Evolutionary conservation across 1,139 yeast genomes (phyloP).

Genomic region (Sporopachydermia cereana): DNA sequence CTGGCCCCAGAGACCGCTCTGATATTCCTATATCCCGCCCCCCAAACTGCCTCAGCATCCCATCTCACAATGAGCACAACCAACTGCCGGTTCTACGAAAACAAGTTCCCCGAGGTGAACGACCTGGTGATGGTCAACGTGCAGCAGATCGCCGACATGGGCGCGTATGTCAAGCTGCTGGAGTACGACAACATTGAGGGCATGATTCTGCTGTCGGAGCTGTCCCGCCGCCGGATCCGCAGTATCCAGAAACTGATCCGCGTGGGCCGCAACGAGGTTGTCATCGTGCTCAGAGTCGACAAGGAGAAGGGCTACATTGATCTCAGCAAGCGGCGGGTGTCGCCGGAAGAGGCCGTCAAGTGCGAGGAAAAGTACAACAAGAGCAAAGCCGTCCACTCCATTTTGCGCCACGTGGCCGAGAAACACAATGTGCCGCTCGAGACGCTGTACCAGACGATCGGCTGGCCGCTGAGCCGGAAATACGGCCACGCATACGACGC

Average conservation of each 20-base stretch:
- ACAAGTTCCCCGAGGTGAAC: constrained; percentile 97
- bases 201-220: constrained; percentile 91
- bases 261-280: constrained; percentile 98
- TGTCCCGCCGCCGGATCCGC: constrained; percentile 97
- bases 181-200: constrained; percentile 99
- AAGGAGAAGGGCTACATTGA: constrained; percentile 99
- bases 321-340: constrained; percentile 92
- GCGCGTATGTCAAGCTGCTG: constrained; percentile 87
- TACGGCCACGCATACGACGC: constrained; percentile 98
- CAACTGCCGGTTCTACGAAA: constrained; percentile 93
- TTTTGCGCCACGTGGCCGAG: constrained; percentile 96
- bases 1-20: too few relatives aligned
- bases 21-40: constrained; percentile 2
- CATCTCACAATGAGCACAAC: constrained; percentile 56
- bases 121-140: constrained; percentile 98
- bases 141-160: constrained; percentile 97
- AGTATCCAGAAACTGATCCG: constrained; percentile 94
- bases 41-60: background rate
- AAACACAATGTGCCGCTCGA: constrained; percentile 85
- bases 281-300: constrained; percentile 97
- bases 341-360: constrained; percentile 93
- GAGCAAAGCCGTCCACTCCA: constrained; percentile 94
- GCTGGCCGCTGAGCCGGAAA: constrained; percentile 95
- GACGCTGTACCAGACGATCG: constrained; percentile 73
- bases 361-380: constrained; percentile 98